Base-by-base conservation (phyloP, 2,329 filamentous ascomycete genomes). In the Hortaea werneckii region DNA sequence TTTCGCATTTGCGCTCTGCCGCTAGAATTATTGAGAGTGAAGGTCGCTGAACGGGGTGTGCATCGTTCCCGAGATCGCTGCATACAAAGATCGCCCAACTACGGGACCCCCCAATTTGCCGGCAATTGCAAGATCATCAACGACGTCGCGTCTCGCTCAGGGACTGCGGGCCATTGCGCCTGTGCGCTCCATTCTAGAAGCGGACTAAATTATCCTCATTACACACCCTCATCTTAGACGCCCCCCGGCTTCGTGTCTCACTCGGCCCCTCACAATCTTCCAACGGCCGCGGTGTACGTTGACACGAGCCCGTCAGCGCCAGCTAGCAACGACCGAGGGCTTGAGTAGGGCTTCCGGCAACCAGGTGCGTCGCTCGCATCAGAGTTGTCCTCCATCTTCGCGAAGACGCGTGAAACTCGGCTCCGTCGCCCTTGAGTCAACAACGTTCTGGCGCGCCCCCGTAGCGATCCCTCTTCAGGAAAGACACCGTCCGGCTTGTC, bases 401-500 rank as follows among this genome's bases (percentile, higher is more conserved):
- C 9, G n/a, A 35, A 35, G 32, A 35, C 32, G 32, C 32, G 32
- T n/a, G n/a, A 35, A 9, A 35, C 32, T 35, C n/a, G 9, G 32
- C 8, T 29, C 43, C n/a, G 41, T 29, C 10, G 13, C 29, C n/a
- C 29, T 20, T 40, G 42, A 40, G 38, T 44, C 42, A 48, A 49
- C 49, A 42, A 46, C 46, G 45, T 46, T 52, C 49, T 49, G 53
- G 11, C 37, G 42, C 40, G 48, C 44, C 37, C 41, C 43, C 35
- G 43, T 49, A 27, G 40, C 45, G 39, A 34, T 43, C 37, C 43
- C 47, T 47, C 40, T 50, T 41, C 37, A 43, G 40, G 40, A 29
- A 32, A 20, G 6, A 50, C 46, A 53, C 48, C 52, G 50, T 35
- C 51, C 50, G 51, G 53, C 51, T 51, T 52, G 57, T 59, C 56